These are phyloP conservation scores for Auricularia sp. DNA, from an alignment of 768 basidiomycete species.

Conservation along the genomic window DNA sequence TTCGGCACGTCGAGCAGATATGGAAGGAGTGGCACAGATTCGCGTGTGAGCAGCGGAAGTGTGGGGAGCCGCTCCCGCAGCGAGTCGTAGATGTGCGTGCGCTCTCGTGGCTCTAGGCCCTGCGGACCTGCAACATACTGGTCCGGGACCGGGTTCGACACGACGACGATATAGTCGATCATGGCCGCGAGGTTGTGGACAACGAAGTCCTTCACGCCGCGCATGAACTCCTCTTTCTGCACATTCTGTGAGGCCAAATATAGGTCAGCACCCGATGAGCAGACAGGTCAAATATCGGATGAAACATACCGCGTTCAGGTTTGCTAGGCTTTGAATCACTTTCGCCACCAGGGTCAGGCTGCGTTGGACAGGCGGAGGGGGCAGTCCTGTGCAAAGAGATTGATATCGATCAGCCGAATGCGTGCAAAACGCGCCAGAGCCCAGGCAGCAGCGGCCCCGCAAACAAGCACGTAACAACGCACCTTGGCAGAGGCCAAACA, in stretches of 20 bases:
- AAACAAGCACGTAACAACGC: constrained; percentile 8
- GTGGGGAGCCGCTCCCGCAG: constrained; percentile 45
- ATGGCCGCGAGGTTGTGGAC: constrained; percentile 53
- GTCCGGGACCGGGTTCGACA: constrained; percentile 13
- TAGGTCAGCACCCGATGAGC: not conserved
- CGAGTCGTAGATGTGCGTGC: constrained; percentile 36
- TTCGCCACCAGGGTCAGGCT: constrained; percentile 80
- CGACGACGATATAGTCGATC: constrained; percentile 50
- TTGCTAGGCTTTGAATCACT: constrained; percentile 82
- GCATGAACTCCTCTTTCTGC: constrained; percentile 77
- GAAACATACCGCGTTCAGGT: constrained; percentile 56
- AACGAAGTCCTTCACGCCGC: constrained; percentile 64
- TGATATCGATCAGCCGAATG: not conserved
- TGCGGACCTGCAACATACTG: constrained; percentile 12
- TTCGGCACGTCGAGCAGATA: constrained; percentile 68
- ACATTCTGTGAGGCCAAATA: constrained; percentile 31
- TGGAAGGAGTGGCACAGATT: constrained; percentile 63
- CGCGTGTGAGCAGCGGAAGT: constrained; percentile 51
- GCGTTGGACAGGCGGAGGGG: constrained; percentile 55
- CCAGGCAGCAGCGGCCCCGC: too few relatives aligned
- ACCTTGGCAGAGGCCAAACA: constrained; percentile 74
- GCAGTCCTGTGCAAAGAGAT: constrained; percentile 42
- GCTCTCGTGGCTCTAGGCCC: constrained; percentile 35
- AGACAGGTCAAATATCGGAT: not conserved
- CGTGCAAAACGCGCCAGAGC: not conserved